phyloP scores from a whole-genome alignment of 139 green algal species.

The Micractinium sp. region DNA sequence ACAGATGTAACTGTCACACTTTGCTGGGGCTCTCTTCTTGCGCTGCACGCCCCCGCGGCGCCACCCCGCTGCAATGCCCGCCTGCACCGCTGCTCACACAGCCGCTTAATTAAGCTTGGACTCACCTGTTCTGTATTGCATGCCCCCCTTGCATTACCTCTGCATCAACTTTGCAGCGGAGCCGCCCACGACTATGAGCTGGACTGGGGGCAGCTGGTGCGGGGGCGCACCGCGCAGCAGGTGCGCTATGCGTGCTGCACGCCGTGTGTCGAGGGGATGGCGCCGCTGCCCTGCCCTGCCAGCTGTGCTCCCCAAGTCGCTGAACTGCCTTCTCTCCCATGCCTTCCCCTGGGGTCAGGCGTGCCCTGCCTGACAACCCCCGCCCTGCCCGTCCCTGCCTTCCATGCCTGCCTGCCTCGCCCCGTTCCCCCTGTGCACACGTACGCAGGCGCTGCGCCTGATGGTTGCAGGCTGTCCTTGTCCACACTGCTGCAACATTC shows the following conservation, averaged over 20 bases:
- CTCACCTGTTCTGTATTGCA: no score
- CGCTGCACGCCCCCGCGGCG: neutral
- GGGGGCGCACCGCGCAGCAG: slow-evolving; percentile 44
- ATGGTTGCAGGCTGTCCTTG: no score
- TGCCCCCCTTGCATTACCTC: neutral
- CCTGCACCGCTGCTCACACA: neutral
- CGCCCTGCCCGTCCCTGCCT: neutral
- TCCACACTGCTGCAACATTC: no score
- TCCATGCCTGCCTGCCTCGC: neutral
- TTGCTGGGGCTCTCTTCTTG: no score
- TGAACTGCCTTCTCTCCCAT: no score
- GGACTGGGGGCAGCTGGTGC: slow-evolving; percentile 64
- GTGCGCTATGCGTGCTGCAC: slow-evolving; percentile 5
- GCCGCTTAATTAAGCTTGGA: neutral
- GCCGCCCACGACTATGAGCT: slow-evolving; percentile 57
- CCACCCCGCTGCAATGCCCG: neutral
- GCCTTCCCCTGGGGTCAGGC: no score
- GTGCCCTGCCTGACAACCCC: neutral
- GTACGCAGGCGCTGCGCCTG: no score
- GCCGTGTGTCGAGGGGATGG: no score
- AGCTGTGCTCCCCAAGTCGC: no score
- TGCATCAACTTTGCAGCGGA: neutral
- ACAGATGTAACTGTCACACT: no score
- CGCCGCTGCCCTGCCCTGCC: no score
- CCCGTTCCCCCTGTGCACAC: neutral